Conservation (phyloP, 2,329 filamentous ascomycete species). For the Colletotrichum australisinense region DNA sequence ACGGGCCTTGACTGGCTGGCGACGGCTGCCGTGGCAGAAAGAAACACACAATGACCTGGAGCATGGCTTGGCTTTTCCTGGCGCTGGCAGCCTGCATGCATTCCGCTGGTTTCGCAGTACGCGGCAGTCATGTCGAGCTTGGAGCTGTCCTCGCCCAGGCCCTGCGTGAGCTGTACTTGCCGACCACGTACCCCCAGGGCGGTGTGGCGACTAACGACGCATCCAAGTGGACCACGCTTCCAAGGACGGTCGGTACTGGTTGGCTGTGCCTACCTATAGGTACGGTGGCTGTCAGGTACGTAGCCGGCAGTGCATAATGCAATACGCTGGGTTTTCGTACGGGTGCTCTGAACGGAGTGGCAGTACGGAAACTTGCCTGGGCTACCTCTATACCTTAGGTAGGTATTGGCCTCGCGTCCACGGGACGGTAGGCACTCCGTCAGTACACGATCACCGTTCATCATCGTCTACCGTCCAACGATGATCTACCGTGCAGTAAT, state of each 20-base stretch:
- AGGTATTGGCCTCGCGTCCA: not conserved
- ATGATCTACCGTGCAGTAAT: not conserved
- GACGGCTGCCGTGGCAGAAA: not conserved
- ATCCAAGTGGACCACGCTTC: not conserved
- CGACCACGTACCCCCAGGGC: constrained; percentile 2
- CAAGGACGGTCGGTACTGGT: not conserved
- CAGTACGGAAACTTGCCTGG: not conserved
- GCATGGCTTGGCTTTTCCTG: not conserved
- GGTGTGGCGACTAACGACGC: constrained; percentile 16
- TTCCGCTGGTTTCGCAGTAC: constrained; percentile 1
- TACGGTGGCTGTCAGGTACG: constrained; percentile 13
- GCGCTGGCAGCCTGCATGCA: constrained; percentile 8
- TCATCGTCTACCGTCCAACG: not conserved
- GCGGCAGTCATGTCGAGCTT: not conserved
- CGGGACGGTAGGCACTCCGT: not conserved
- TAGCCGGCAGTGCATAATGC: not conserved
- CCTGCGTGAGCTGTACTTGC: not conserved
- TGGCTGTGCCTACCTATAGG: not conserved
- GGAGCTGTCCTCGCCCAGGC: not conserved
- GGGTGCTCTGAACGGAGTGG: not conserved
- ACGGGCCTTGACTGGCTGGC: not conserved
- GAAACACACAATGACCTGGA: not conserved
- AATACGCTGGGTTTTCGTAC: not conserved
- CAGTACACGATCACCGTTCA: not conserved
- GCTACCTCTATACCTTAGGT: not conserved